A percentile compares a stretch with the other conserved stretches of the same genome.
These are phyloP conservation scores for Penicillium atrosanguineum DNA, from an alignment of 495 filamentous ascomycete species.

Conservation along the genomic window DNA sequence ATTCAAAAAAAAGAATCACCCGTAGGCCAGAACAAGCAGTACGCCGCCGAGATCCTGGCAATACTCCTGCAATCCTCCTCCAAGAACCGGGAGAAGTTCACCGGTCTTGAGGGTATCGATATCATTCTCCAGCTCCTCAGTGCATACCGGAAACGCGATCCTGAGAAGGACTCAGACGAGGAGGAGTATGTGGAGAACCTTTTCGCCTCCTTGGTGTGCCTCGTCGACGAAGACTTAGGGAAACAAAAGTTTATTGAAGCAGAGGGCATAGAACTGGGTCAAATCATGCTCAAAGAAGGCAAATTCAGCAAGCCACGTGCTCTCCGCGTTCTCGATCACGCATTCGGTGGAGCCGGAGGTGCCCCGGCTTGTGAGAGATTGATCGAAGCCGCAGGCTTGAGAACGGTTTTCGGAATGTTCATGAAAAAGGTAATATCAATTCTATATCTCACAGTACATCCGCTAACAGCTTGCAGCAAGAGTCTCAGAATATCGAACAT, in stretches of 20 bases:
- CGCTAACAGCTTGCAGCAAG: constrained; percentile 47
- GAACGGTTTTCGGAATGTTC: constrained; percentile 80
- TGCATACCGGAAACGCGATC: constrained; percentile 87
- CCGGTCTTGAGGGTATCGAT: constrained; percentile 70
- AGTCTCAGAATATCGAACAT: constrained; percentile 72
- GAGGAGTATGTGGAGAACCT: constrained; percentile 93
- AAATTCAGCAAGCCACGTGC: constrained; percentile 78
- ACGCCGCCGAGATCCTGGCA: constrained; percentile 85
- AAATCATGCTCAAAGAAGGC: constrained; percentile 84
- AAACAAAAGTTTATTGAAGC: constrained; percentile 83
- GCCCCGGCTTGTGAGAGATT: constrained; percentile 66
- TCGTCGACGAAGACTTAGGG: constrained; percentile 71
- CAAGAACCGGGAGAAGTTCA: constrained; percentile 62
- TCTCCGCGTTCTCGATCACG: constrained; percentile 81
- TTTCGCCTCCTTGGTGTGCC: constrained; percentile 78
- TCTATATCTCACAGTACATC: neutral
- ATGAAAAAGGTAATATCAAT: constrained; percentile 68
- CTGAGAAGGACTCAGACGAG: constrained; percentile 80
- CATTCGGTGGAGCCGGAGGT: constrained; percentile 56
- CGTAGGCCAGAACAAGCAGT: constrained; percentile 89
- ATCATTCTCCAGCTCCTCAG: constrained; percentile 77
- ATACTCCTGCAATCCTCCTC: constrained; percentile 75
- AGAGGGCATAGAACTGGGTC: constrained; percentile 85
- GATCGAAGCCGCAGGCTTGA: constrained; percentile 82
- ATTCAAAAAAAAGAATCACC: constrained; percentile 60